A percentile compares a stretch with the other conserved stretches of the same genome.
These are phyloP conservation scores for Vigna radiata DNA, from an alignment of 306 rosid genomes.

Conservation along the genomic window DNA sequence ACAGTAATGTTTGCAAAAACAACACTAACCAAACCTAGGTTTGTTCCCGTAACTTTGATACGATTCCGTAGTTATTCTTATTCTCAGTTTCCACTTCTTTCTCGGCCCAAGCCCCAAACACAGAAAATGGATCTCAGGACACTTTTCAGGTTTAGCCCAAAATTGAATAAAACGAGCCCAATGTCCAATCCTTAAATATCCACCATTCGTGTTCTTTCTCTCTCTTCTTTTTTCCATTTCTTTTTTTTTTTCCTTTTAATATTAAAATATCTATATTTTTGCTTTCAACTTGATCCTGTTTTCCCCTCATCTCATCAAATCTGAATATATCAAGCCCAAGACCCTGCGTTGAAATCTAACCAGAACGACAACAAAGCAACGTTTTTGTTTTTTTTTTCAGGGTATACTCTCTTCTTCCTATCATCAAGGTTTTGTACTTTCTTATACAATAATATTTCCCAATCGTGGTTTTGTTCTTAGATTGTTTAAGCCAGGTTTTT, in stretches of 20 bases:
- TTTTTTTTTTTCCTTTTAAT: neutral
- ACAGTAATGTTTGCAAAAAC: neutral
- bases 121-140: neutral
- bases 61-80: neutral
- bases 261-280: neutral
- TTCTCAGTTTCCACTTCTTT: neutral
- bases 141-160: neutral
- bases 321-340: constrained; percentile 19
- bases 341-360: constrained; percentile 43
- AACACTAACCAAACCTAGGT: neutral
- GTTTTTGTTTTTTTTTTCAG: neutral
- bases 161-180: neutral
- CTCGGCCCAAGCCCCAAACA: constrained; percentile 13
- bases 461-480: constrained; percentile 6
- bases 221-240: no score
- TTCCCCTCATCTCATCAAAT: constrained; percentile 12
- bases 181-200: neutral
- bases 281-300: neutral
- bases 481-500: constrained; percentile 37
- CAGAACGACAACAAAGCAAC: neutral
- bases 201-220: neutral
- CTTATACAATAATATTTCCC: constrained; percentile 1
- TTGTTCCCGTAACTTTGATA: neutral
- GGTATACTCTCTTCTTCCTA: neutral
- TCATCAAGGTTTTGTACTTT: constrained; percentile 27